These are phyloP conservation scores for Irpex lacteus DNA, from an alignment of 1,284 basidiomycete species.

Conservation along the genomic window DNA sequence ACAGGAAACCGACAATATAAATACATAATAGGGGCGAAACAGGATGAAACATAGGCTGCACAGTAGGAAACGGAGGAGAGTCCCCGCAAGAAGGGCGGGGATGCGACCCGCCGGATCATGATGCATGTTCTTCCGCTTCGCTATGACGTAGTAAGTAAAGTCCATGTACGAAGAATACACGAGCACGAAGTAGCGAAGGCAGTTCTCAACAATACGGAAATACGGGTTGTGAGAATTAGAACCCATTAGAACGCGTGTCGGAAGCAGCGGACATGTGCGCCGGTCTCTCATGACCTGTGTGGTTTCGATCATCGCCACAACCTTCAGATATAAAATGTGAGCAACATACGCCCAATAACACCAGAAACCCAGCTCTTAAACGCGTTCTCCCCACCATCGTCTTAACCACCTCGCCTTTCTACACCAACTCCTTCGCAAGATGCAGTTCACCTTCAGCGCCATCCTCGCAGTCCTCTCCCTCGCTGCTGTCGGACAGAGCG, in stretches of 20 bases:
- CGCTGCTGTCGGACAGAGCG: neutral
- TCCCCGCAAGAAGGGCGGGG: neutral
- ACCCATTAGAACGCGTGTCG: neutral
- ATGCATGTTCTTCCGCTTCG: neutral
- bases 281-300: neutral
- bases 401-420: neutral
- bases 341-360: neutral
- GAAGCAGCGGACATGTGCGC: neutral
- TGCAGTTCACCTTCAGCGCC: conserved; percentile 1
- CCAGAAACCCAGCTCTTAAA: neutral
- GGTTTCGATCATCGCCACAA: neutral
- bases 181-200: neutral
- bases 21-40: too few species aligned
- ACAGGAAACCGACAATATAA: too few species aligned
- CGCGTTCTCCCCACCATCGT: neutral
- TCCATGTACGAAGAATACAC: neutral
- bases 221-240: neutral
- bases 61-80: neutral
- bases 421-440: neutral
- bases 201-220: neutral
- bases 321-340: neutral
- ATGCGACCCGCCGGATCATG: neutral
- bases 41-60: neutral
- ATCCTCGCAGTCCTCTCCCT: conserved; percentile 3
- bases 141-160: neutral